Evolutionary conservation across 2,329 filamentous ascomycete genomes (phyloP), one percentile per base, ranked within the genome.

Genomic region (Fusarium fracticaudum): DNA sequence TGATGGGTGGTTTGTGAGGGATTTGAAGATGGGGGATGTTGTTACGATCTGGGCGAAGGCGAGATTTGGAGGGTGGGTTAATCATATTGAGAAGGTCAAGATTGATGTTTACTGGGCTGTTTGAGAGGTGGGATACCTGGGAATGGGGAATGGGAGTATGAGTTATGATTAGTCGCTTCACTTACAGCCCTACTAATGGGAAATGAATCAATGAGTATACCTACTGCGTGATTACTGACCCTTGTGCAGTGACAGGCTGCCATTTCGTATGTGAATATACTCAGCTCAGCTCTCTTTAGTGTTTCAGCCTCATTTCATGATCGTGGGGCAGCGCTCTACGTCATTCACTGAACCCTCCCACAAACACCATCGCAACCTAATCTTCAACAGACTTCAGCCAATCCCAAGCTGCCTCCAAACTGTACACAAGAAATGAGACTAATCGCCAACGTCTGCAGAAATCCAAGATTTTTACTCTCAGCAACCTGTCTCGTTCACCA

Each of bases 21-120:
- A 81, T 51, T 77, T 92, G 72, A 86, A 85, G 72, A 72, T 90
- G n/a, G 90, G 90, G 2, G 90, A 92, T 73, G 86, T 90, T 24
- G 81, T 92, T 17, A 91, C 89, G 0, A 76, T 92, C 4, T 92
- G 90, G 90, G 89, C 83, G 2, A 90, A 88, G 79, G 85, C 88
- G 5, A 85, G 90, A 66, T 91, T 89, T 63, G 79, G 77, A 0
- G 86, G 81, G 0, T 92, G 90, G 90, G 51, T 61, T 3, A 91
- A 91, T 69, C 60, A 80, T 18, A 79, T 91, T 15, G 79, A 87
- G 53, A 83, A 80, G 18, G 86, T 87, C 5, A 83, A 84, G 78
- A 81, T 91, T 37, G 87, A 89, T 65, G 83, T 91, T 33, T 91
- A 89, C 76, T 92, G 89, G 88, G 87, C 88, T 79, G 69, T 89